Percentiles rank a stretch among this genome's conserved stretches.
These are phyloP conservation scores for Leonotis leonurus DNA, from an alignment of 257 asterid species.

Conservation along the genomic window DNA sequence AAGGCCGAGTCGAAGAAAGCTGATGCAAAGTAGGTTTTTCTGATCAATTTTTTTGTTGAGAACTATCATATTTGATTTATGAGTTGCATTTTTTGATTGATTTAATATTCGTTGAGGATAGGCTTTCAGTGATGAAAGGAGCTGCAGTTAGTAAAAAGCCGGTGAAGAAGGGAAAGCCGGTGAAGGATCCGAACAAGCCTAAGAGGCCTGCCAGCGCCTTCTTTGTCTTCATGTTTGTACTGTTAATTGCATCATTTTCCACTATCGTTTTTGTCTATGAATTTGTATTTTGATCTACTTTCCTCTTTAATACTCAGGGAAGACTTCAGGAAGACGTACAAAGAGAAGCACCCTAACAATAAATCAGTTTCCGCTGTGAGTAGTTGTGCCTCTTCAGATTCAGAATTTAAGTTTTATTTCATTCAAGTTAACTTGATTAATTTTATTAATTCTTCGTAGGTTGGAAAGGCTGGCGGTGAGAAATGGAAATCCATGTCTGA, in stretches of 20 bases:
- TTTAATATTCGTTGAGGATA: background rate
- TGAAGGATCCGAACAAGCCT: constrained; percentile 88
- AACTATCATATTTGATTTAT: constrained; percentile 21
- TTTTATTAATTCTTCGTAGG: constrained; percentile 21
- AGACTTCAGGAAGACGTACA: constrained; percentile 66
- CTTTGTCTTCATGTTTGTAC: constrained; percentile 72
- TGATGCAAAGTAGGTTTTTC: constrained; percentile 54
- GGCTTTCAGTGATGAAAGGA: constrained; percentile 60
- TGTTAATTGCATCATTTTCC: background rate
- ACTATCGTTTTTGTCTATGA: too few species aligned
- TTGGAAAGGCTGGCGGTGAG: constrained; percentile 91
- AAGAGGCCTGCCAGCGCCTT: constrained; percentile 95
- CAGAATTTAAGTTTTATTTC: background rate
- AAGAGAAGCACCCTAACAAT: constrained; percentile 78
- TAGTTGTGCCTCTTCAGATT: background rate
- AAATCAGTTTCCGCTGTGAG: constrained; percentile 79
- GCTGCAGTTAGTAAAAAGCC: constrained; percentile 39
- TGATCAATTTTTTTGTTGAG: constrained; percentile 4
- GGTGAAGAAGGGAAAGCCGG: constrained; percentile 58
- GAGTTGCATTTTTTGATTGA: background rate
- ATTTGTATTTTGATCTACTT: background rate
- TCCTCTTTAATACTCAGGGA: constrained; percentile 40
- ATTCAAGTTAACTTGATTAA: background rate
- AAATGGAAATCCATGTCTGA: constrained; percentile 73
- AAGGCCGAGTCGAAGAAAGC: constrained; percentile 47